Evolutionary conservation across 2,329 filamentous ascomycete species (phyloP), one percentile per base, ranked within the genome.

Genomic region (Fusarium euwallaceae): DNA sequence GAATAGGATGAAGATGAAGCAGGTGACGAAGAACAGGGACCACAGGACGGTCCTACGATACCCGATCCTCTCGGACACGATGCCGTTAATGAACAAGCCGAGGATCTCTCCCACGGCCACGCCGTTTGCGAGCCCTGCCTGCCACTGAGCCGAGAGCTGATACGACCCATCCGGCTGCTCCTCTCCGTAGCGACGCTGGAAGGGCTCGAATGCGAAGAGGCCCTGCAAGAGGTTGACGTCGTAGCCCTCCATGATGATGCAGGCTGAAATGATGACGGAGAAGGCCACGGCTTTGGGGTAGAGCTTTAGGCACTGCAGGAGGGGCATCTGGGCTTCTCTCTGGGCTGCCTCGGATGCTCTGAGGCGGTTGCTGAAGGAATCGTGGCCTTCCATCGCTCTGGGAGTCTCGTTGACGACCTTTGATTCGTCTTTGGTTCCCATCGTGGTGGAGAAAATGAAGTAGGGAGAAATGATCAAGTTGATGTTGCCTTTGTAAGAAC

Each of bases 41-140:
- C 73, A 83, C 36, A 91, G 86, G 74, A 92, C 86, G 12, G 88
- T 89, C 78, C 86, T 88, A n/a, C 88, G 65, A 27, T 67, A 67
- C 12, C 77, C 77, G 17, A 69, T 72, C 11, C 69, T 60, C 17
- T 72, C 73, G 9, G 73, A 61, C 17, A 68, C 51, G 36, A 61
- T 73, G 10, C 76, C 77, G 16, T 74, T 73, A 16, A 66, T 48
- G 27, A 75, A 68, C 17, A 70, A 58, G 6, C 77, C 76, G 12
- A 78, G 62, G 37, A 78, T 70, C 34, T 71, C 56, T 29, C 74
- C 69, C 12, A 67, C 66, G 32, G 68, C 70, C 20, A 64, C 70
- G 6, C 59, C 71, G 37, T 66, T 70, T 5, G 68, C 63, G 8
- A 78, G 34, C 17, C 66, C 76, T 17, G 70, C 39, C 62, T 79